Conservation (phyloP, 208 protist species). For the Leishmania mexicana region DNA sequence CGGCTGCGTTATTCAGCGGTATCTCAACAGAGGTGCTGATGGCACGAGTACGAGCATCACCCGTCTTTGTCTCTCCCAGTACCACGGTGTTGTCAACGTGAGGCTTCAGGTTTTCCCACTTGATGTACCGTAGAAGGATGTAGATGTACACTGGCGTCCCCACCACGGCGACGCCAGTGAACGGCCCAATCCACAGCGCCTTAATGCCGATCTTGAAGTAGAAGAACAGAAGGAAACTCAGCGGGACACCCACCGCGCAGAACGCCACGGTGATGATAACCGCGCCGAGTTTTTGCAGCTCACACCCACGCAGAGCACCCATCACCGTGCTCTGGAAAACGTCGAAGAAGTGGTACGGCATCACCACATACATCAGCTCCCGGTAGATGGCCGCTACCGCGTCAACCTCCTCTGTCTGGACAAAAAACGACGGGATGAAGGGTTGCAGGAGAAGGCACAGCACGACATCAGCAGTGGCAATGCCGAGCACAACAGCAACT, state of each 20-base stretch:
- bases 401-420: conserved; percentile 47
- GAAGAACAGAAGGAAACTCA: conserved; percentile 82
- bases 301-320: conserved; percentile 76
- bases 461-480: conserved; percentile 46
- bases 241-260: conserved; percentile 64
- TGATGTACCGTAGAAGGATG: conserved; percentile 67
- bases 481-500: conserved; percentile 51
- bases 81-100: conserved; percentile 34
- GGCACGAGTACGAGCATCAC: neutral
- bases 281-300: conserved; percentile 70
- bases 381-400: conserved; percentile 50
- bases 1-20: neutral
- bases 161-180: conserved; percentile 46
- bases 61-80: neutral
- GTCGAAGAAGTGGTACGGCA: conserved; percentile 86
- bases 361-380: conserved; percentile 61
- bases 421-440: conserved; percentile 70
- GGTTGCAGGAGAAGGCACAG: conserved; percentile 50
- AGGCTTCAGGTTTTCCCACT: conserved; percentile 71
- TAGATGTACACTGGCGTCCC: conserved; percentile 71
- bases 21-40: neutral
- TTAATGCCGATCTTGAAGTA: conserved; percentile 69
- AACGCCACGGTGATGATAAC: conserved; percentile 64
- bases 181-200: conserved; percentile 80
- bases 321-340: conserved; percentile 84